Percentiles rank a stretch among this genome's conserved stretches.
Conservation (phyloP, 179 eudicot genomes). For the Drosera spatulata region DNA sequence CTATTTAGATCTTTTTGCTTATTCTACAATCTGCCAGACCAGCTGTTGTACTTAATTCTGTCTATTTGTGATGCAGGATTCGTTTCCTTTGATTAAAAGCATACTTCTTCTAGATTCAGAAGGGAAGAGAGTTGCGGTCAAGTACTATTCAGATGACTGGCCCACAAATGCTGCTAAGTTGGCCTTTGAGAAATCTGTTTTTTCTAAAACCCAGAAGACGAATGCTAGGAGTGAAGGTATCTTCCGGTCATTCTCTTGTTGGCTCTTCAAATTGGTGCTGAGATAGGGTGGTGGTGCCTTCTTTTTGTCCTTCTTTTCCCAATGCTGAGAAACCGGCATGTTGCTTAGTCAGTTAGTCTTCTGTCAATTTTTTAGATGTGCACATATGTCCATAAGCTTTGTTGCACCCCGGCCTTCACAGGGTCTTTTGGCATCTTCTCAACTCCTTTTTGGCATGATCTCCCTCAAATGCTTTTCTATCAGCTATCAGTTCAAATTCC, state of each 20-base stretch:
- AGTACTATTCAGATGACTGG: slow-evolving; percentile 27
- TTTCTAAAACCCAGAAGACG: slow-evolving; percentile 20
- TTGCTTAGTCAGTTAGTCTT: too few species aligned
- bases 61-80: slow-evolving; percentile 10
- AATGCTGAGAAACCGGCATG: too few species aligned
- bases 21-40: neutral
- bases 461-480: too few species aligned
- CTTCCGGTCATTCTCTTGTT: too few species aligned
- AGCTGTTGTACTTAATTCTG: neutral
- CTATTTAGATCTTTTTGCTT: neutral
- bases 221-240: slow-evolving; percentile 19
- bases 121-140: slow-evolving; percentile 23
- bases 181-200: slow-evolving; percentile 20
- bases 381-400: too few species aligned
- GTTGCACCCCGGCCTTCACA: too few species aligned
- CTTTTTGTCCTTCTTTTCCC: too few species aligned
- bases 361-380: too few species aligned
- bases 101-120: slow-evolving; percentile 24
- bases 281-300: too few species aligned
- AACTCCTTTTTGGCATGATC: too few species aligned
- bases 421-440: too few species aligned
- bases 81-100: slow-evolving; percentile 20
- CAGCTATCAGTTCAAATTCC: too few species aligned
- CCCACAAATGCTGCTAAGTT: slow-evolving; percentile 18
- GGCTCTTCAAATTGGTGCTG: neutral